These are phyloP conservation scores for Colletotrichum spaethianum DNA, from an alignment of 2,329 filamentous ascomycete species.

Conservation along the genomic window DNA sequence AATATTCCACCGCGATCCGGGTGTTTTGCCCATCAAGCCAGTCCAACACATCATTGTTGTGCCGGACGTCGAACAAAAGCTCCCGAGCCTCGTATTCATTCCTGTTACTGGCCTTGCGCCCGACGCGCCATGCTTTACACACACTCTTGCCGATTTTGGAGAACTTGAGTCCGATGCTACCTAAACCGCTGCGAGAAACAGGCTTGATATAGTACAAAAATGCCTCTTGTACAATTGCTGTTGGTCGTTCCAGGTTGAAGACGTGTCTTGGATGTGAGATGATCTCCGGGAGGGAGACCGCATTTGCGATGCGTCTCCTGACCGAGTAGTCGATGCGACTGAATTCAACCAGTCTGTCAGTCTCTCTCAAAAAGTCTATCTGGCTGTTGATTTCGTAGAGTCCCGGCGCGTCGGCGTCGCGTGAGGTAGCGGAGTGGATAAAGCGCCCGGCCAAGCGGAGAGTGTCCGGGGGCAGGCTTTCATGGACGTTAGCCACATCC, in stretches of 20 bases:
- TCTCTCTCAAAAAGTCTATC: conserved; percentile 50
- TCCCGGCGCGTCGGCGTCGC: conserved; percentile 47
- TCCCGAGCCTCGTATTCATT: conserved; percentile 44
- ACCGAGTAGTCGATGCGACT: conserved; percentile 50
- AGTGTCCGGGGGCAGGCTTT: conserved; percentile 49
- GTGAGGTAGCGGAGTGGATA: conserved; percentile 47
- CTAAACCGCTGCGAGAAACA: conserved; percentile 21
- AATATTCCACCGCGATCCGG: conserved; percentile 51
- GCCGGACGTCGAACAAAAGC: conserved; percentile 49
- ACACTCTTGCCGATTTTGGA: conserved; percentile 25
- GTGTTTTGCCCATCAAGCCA: conserved; percentile 49
- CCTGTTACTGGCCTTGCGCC: conserved; percentile 3
- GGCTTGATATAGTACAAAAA: conserved; percentile 49
- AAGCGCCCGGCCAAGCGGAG: conserved; percentile 52
- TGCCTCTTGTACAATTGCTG: conserved; percentile 45
- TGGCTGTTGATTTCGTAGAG: conserved; percentile 55
- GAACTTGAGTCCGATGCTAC: conserved; percentile 14
- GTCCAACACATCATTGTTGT: conserved; percentile 47
- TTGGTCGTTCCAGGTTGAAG: conserved; percentile 53
- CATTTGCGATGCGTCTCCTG: conserved; percentile 33
- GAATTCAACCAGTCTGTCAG: conserved; percentile 49
- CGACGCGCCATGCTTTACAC: conserved; percentile 42
- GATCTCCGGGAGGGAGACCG: conserved; percentile 44
- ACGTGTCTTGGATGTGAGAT: conserved; percentile 50
- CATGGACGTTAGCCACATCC: conserved; percentile 9